Evolutionary conservation across 2,329 filamentous ascomycete genomes (phyloP).

Genomic region (Fusarium redolens): DNA sequence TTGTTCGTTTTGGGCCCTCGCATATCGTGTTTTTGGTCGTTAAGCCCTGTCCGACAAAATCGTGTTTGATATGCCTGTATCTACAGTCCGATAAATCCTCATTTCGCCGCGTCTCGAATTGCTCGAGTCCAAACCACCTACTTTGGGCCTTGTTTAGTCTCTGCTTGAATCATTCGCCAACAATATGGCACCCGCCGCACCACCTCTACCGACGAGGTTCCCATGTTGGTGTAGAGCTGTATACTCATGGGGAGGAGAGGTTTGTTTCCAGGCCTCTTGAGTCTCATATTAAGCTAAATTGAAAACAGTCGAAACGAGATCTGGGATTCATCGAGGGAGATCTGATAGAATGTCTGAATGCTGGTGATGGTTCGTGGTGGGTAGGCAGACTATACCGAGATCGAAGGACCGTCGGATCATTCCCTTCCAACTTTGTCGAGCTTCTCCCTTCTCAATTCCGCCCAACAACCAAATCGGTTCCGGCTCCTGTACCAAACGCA

Average conservation of each 20-base stretch:
- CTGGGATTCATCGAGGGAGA: slow-evolving; percentile 98
- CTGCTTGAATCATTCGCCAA: slow-evolving; percentile 13
- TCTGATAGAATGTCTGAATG: slow-evolving; percentile 97
- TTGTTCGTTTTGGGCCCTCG: slow-evolving; percentile 8
- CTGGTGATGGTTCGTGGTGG: slow-evolving; percentile 98
- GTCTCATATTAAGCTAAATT: slow-evolving; percentile 35
- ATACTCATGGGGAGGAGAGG: slow-evolving; percentile 94
- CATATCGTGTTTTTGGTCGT: slow-evolving; percentile 25
- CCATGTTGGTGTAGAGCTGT: slow-evolving; percentile 92
- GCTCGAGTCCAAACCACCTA: slow-evolving; percentile 17
- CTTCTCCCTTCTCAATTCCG: slow-evolving; percentile 87
- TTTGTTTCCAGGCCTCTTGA: slow-evolving; percentile 46
- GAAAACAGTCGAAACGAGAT: slow-evolving; percentile 82
- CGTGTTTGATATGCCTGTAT: slow-evolving; percentile 41
- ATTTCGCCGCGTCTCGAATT: slow-evolving; percentile 23
- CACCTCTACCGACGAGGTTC: slow-evolving; percentile 78
- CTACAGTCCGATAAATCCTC: slow-evolving; percentile 29
- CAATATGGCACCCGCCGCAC: slow-evolving; percentile 66
- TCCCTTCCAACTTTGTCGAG: slow-evolving; percentile 97
- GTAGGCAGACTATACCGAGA: slow-evolving; percentile 92
- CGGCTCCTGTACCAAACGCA: slow-evolving; percentile 66
- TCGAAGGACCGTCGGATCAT: slow-evolving; percentile 88
- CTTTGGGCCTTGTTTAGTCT: slow-evolving; percentile 14
- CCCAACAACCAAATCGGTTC: slow-evolving; percentile 73
- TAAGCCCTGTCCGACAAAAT: slow-evolving; percentile 16